Percentiles rank a stretch among this genome's conserved stretches.
Evolutionary conservation across 495 filamentous ascomycete species (phyloP).

Genomic region (Podospora australis): DNA sequence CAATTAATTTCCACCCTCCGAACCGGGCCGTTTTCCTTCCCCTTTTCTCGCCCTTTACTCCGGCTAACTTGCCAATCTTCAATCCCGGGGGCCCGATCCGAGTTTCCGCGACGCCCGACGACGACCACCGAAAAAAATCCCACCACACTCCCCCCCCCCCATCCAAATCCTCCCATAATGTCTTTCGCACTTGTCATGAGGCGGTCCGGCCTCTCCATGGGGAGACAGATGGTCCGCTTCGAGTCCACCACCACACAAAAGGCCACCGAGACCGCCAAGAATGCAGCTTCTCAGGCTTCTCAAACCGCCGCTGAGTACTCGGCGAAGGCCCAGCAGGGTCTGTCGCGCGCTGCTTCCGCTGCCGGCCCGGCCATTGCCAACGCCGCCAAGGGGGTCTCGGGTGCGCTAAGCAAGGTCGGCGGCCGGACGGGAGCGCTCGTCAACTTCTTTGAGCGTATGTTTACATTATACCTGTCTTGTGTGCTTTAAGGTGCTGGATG

Average conservation of each 20-base stretch:
- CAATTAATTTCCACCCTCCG: background rate
- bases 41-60: background rate
- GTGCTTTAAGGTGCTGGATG: too few relatives aligned
- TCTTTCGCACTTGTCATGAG: conserved; percentile 27
- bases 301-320: conserved; percentile 57
- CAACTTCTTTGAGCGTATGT: conserved; percentile 72
- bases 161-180: conserved; percentile 12
- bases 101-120: too few relatives aligned
- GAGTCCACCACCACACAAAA: conserved; percentile 47
- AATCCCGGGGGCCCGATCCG: too few relatives aligned
- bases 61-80: too few relatives aligned
- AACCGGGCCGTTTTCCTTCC: background rate
- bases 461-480: background rate
- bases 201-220: conserved; percentile 30
- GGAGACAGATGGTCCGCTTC: conserved; percentile 43
- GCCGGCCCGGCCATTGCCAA: conserved; percentile 71
- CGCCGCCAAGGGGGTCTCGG: conserved; percentile 57
- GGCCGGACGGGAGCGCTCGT: conserved; percentile 79
- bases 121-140: too few relatives aligned
- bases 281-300: conserved; percentile 56
- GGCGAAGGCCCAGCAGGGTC: conserved; percentile 76
- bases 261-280: conserved; percentile 54
- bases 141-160: too few relatives aligned
- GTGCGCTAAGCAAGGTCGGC: conserved; percentile 68
- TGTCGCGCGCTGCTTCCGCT: conserved; percentile 72